These are phyloP conservation scores for Discostella pseudostelligera DNA, from an alignment of 108 stramenopile species.

Conservation along the genomic window DNA sequence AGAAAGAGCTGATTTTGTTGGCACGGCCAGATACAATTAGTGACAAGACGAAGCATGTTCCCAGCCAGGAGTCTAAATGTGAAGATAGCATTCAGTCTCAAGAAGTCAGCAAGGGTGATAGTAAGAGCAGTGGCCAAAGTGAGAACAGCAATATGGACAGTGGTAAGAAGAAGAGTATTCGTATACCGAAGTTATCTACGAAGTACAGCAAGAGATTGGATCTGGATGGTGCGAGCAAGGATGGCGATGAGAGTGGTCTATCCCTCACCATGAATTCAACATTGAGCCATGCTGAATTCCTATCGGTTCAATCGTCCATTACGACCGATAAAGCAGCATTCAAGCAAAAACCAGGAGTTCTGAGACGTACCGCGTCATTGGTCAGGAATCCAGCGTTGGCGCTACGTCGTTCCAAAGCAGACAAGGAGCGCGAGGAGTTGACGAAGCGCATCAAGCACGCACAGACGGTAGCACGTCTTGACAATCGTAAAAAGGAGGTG, in stretches of 20 bases:
- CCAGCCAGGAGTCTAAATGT: no score
- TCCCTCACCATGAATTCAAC: conserved; percentile 30
- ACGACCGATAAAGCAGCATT: conserved; percentile 23
- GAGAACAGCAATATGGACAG: no score
- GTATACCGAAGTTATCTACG: neutral
- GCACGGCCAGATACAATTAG: neutral
- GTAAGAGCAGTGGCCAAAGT: neutral
- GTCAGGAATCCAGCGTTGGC: conserved; percentile 17
- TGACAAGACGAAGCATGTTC: neutral
- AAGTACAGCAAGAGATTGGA: neutral
- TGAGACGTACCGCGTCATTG: conserved; percentile 26
- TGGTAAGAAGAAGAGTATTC: neutral
- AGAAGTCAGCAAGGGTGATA: neutral
- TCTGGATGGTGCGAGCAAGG: no score
- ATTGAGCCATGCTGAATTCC: conserved; percentile 26
- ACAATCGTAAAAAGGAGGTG: conserved; percentile 11
- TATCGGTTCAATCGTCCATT: conserved; percentile 40
- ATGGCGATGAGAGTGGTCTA: neutral
- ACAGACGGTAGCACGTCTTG: neutral
- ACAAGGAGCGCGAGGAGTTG: conserved; percentile 3
- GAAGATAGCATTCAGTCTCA: no score
- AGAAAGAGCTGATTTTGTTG: neutral
- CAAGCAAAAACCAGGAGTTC: neutral
- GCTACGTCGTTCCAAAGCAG: conserved; percentile 1
- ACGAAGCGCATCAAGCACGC: conserved; percentile 5